phyloP scores from a whole-genome alignment of 495 filamentous ascomycete genomes.

The Penicillium herquei region DNA sequence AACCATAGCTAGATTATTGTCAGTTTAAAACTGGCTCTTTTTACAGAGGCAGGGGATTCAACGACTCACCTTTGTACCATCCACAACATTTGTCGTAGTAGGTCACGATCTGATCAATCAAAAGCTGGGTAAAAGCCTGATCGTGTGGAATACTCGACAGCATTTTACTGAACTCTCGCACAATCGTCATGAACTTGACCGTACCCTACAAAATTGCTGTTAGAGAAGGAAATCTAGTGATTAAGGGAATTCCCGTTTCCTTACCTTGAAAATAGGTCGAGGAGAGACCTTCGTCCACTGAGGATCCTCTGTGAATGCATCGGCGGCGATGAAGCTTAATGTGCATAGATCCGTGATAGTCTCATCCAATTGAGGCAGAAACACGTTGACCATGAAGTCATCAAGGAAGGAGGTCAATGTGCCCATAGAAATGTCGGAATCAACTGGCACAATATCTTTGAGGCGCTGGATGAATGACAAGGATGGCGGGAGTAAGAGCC shows the following conservation, averaged over 20 bases:
- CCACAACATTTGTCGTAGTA: constrained; percentile 89
- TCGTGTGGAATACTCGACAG: constrained; percentile 94
- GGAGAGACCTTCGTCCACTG: constrained; percentile 75
- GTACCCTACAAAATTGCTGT: constrained; percentile 56
- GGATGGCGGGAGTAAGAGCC: constrained; percentile 87
- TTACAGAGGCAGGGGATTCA: too few relatives aligned
- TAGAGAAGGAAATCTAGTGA: constrained; percentile 4
- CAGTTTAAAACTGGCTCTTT: background rate
- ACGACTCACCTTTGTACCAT: constrained; percentile 72
- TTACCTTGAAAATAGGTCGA: constrained; percentile 79
- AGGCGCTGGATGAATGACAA: constrained; percentile 87
- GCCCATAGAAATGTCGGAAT: constrained; percentile 77
- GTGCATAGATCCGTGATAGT: constrained; percentile 87
- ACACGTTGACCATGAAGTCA: constrained; percentile 97
- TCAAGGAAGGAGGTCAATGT: constrained; percentile 95
- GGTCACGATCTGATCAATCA: constrained; percentile 83
- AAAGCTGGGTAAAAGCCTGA: constrained; percentile 86
- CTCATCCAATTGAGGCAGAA: constrained; percentile 94
- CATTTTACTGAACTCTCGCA: constrained; percentile 91
- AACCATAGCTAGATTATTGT: constrained; percentile 36
- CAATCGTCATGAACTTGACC: constrained; percentile 77
- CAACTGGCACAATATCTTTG: constrained; percentile 85
- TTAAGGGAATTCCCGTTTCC: background rate
- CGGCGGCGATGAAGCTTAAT: constrained; percentile 73
- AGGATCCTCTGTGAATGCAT: constrained; percentile 85